Conservation (phyloP, 306 rosid genomes). For the peach (Prunus persica) region Prunus_persica_NCBIv2 NC_034009.1:36261501-36262000, state of each 20-base stretch:
- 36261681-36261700: constrained; percentile 4
- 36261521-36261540: neutral
- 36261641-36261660: neutral
- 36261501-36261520: neutral
- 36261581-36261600: neutral
- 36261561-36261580: neutral
- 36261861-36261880: neutral
- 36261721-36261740: constrained; percentile 7
- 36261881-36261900: neutral
- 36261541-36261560: neutral
- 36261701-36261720: neutral
- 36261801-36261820: neutral
- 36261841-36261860: neutral
- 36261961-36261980: neutral
- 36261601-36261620: constrained; percentile 12
- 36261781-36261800: neutral
- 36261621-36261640: neutral
- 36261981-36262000: neutral
- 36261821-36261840: neutral
- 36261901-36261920: neutral
- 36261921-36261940: neutral
- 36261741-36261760: neutral
- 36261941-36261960: neutral
- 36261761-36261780: neutral
- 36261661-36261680: neutral